Evolutionary conservation across 495 filamentous ascomycete genomes (phyloP).

Genomic region (Penicillium bialowiezense): DNA sequence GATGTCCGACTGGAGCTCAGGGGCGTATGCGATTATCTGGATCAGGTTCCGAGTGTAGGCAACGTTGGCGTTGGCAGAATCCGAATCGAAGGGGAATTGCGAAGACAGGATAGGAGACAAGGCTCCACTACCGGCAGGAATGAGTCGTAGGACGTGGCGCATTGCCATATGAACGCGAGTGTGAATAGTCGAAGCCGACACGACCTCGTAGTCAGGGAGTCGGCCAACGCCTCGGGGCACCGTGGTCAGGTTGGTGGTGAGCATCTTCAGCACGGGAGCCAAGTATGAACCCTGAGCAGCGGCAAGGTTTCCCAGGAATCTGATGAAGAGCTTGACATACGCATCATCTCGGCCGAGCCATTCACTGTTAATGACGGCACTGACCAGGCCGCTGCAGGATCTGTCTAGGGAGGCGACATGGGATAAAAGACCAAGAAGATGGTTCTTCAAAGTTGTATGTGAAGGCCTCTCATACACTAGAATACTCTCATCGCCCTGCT

Average conservation of each 20-base stretch:
- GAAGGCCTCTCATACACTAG: conserved; percentile 37
- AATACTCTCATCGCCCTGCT: conserved; percentile 41
- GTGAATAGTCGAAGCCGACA: conserved; percentile 59
- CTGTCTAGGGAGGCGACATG: conserved; percentile 68
- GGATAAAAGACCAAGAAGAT: conserved; percentile 74
- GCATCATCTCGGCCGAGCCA: conserved; percentile 84
- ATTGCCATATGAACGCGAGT: conserved; percentile 71
- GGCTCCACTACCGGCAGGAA: conserved; percentile 71
- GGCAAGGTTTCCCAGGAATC: conserved; percentile 75
- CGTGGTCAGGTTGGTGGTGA: conserved; percentile 70
- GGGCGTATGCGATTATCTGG: conserved; percentile 67
- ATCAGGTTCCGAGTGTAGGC: conserved; percentile 79
- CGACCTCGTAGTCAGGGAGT: conserved; percentile 56
- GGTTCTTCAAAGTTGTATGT: conserved; percentile 60
- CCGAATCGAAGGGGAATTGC: conserved; percentile 73
- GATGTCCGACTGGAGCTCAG: conserved; percentile 79
- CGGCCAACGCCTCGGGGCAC: conserved; percentile 49
- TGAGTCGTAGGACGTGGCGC: conserved; percentile 70
- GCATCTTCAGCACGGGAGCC: conserved; percentile 65
- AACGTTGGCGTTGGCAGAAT: conserved; percentile 67
- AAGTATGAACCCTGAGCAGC: conserved; percentile 73
- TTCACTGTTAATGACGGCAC: conserved; percentile 65
- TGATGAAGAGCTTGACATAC: conserved; percentile 75
- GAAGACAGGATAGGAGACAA: conserved; percentile 60
- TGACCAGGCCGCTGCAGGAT: conserved; percentile 70